A percentile compares a stretch with the other conserved stretches of the same genome.
phyloP scores from a whole-genome alignment of 208 protist species.

The Crithidia sp. region DNA sequence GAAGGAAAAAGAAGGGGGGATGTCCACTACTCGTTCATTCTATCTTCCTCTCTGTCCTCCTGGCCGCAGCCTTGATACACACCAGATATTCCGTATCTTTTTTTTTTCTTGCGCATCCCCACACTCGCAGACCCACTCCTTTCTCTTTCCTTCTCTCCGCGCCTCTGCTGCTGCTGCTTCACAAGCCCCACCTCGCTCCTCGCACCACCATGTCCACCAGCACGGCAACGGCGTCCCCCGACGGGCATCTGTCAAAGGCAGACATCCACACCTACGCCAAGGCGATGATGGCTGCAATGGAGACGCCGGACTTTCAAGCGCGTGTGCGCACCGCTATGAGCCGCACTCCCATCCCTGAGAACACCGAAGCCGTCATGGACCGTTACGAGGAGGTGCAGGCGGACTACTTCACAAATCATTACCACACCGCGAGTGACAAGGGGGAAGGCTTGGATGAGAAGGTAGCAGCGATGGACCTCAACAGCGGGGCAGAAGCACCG shows the following conservation, averaged over 20 bases:
- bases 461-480: neutral
- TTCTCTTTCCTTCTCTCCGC: neutral
- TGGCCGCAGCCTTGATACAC: too few relatives aligned
- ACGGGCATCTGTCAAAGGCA: constrained; percentile 25
- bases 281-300: constrained; percentile 55
- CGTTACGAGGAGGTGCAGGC: constrained; percentile 72
- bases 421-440: neutral
- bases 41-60: too few relatives aligned
- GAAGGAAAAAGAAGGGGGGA: too few relatives aligned
- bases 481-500: too few relatives aligned
- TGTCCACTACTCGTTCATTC: too few relatives aligned
- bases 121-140: neutral
- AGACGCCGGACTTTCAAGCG: constrained; percentile 43
- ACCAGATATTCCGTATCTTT: neutral
- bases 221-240: neutral
- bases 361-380: constrained; percentile 52
- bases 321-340: constrained; percentile 34
- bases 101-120: neutral
- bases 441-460: neutral
- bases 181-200: neutral
- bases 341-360: constrained; percentile 39
- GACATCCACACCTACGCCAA: constrained; percentile 56
- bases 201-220: neutral
- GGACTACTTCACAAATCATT: constrained; percentile 47
- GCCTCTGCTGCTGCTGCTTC: neutral